Evolutionary conservation across 78 protist species (phyloP).

Genomic region (Pigoraptor vietnamica): DNA sequence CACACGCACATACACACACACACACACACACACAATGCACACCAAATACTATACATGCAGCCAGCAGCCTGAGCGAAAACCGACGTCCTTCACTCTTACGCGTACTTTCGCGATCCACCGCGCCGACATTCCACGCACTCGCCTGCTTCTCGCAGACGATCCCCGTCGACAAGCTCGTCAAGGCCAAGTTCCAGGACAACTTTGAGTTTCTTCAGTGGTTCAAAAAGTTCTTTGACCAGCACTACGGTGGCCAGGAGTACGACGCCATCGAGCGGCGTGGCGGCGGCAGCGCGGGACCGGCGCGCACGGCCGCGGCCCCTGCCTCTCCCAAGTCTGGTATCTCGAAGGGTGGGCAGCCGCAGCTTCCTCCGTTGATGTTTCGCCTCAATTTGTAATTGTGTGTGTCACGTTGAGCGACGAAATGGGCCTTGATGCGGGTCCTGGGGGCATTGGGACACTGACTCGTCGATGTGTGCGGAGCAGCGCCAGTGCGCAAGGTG

Average conservation of each 20-base stretch:
- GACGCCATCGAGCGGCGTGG: not conserved
- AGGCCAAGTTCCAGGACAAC: conserved; percentile 83
- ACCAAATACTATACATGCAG: no score
- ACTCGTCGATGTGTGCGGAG: no score
- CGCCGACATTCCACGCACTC: no score
- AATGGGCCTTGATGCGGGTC: not conserved
- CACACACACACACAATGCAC: no score
- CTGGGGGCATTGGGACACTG: no score
- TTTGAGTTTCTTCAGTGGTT: conserved; percentile 91
- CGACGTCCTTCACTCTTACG: no score
- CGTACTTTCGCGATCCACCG: no score
- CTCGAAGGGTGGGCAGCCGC: not conserved
- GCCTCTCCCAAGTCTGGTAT: not conserved
- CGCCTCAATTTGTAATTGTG: not conserved
- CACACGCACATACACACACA: not conserved
- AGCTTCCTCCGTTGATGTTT: not conserved
- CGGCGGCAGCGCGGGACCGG: not conserved
- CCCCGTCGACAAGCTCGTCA: conserved; percentile 67
- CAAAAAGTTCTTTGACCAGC: conserved; percentile 32
- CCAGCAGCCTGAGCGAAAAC: no score
- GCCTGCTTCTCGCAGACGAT: conserved; percentile 31
- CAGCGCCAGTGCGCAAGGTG: not conserved
- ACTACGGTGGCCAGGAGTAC: conserved; percentile 2
- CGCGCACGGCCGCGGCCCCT: not conserved
- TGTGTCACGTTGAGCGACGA: not conserved